phyloP scores from a whole-genome alignment of 805 yeast species.

The Candida coleopterorum region DNA sequence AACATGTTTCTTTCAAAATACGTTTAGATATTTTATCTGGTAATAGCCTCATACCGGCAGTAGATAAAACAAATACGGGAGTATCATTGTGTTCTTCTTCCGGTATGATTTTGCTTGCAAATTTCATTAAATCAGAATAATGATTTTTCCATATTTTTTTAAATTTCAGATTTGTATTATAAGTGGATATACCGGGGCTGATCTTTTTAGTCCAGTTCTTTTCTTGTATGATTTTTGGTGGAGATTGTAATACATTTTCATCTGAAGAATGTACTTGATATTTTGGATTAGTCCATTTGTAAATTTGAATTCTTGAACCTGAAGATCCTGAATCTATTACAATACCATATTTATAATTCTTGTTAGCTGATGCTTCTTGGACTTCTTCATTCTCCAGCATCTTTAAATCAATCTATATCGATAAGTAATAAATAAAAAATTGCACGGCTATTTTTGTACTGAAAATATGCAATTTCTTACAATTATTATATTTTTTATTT shows the following conservation, averaged over 20 bases:
- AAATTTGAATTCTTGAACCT: constrained; percentile 84
- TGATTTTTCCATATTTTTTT: constrained; percentile 67
- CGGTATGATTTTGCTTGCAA: constrained; percentile 73
- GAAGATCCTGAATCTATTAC: constrained; percentile 95
- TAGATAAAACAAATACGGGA: constrained; percentile 87
- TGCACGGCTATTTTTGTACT: too few species aligned
- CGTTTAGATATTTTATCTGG: constrained; percentile 47
- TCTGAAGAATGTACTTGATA: constrained; percentile 19
- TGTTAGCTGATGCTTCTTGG: too few species aligned
- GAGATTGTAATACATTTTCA: constrained; percentile 41
- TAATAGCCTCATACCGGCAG: constrained; percentile 93
- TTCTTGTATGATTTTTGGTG: constrained; percentile 64
- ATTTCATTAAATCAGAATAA: constrained; percentile 55
- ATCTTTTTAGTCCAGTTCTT: constrained; percentile 66
- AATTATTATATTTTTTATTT: too few species aligned
- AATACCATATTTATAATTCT: constrained; percentile 58
- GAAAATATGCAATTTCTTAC: too few species aligned
- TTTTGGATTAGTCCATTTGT: constrained; percentile 63
- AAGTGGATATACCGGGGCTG: constrained; percentile 83
- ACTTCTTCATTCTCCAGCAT: not conserved
- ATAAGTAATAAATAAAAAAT: too few species aligned
- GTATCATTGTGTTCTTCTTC: constrained; percentile 53
- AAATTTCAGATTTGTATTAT: constrained; percentile 36
- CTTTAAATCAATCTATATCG: too few species aligned
- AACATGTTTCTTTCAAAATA: constrained; percentile 60